Evolutionary conservation across 2,329 filamentous ascomycete species (phyloP).

Genomic region (Aspergillus sergii): DNA sequence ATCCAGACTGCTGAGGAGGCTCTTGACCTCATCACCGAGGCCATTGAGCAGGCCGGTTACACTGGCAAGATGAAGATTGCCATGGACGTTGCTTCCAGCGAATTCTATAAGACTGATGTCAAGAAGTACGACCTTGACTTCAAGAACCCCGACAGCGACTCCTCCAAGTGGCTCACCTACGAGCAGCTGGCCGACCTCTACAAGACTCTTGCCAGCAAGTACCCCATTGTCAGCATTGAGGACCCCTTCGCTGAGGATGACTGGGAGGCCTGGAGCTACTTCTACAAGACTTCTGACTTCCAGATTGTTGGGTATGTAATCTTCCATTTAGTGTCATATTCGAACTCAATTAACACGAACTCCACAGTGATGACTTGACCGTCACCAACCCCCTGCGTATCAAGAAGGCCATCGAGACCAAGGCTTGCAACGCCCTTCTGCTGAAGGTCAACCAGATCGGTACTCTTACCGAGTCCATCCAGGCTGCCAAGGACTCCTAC

Average conservation of each 20-base stretch:
- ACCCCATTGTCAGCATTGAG: constrained; percentile 98
- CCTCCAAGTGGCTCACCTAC: constrained; percentile 97
- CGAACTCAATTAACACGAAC: constrained; percentile 2
- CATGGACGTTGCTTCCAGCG: constrained; percentile 98
- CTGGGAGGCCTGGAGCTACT: constrained; percentile 99
- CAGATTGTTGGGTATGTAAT: constrained; percentile 78
- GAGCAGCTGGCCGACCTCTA: constrained; percentile 94
- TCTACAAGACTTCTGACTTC: constrained; percentile 98
- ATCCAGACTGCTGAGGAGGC: constrained; percentile 97
- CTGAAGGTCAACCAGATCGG: constrained; percentile 99
- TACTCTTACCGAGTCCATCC: constrained; percentile 97
- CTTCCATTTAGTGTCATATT: background rate
- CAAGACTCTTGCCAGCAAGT: constrained; percentile 84
- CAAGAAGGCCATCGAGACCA: constrained; percentile 99
- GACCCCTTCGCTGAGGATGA: constrained; percentile 99
- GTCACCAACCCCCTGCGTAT: constrained; percentile 99
- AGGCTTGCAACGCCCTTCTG: constrained; percentile 96
- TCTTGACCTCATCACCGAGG: constrained; percentile 89
- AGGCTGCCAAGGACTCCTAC: constrained; percentile 98
- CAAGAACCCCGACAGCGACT: constrained; percentile 99
- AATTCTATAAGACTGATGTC: constrained; percentile 96
- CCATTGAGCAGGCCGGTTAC: constrained; percentile 95
- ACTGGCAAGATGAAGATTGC: constrained; percentile 95
- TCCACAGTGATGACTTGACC: constrained; percentile 81
- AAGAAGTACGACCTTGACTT: constrained; percentile 99